Base-by-base conservation (phyloP, 2,329 filamentous ascomycete species). In the Ceratocystis cubensis region DNA sequence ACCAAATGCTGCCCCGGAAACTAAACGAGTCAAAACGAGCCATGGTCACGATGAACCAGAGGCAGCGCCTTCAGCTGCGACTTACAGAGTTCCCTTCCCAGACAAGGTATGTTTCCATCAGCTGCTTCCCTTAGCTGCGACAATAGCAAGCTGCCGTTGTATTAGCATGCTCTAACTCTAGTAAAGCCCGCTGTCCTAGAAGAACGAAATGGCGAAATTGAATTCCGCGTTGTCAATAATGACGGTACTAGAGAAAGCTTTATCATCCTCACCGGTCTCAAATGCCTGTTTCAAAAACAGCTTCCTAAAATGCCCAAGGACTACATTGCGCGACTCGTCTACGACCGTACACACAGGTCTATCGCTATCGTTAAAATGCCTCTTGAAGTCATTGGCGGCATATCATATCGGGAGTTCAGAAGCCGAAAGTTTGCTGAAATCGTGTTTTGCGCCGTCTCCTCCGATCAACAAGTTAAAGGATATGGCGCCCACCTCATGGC, bases 231-330 rank as follows among this genome's bases (percentile, higher is more conserved):
- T 5, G 94, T 99, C 72, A 97, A 97, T 80, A 99, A 99, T 74
- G 94, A 99, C 73, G 88, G 89, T 72, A 82, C 86, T 46, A 84
- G 88, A 70, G 91, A 96, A 73, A 95, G 89, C 73, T 86, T 92
- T 70, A 95, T 97, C 73, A 95, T 99, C 71, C 81, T 99, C 68
- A 96, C 93, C 0, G 94, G 94, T 15, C 80, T 99, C 66, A 99
- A 97, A 75, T 96, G 92, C 74, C 95, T 99, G 70, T 97, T 99
- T 73, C 94, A 99, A 75, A 97, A 97, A 72, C 94, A 99, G 74
- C 81, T 99, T 5, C 94, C 94, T 0, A 97, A 97, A 76, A 99
- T 99, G 94, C 94, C 94, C 15, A 96, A 97, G 76, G 94, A 97
- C 74, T 99, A 99, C 75, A 97, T 99, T 71, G 94, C 94, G 3